Evolutionary conservation across 2,329 filamentous ascomycete genomes (phyloP), one percentile per base, ranked within the genome.

Genomic region (Penicillium freii): DNA sequence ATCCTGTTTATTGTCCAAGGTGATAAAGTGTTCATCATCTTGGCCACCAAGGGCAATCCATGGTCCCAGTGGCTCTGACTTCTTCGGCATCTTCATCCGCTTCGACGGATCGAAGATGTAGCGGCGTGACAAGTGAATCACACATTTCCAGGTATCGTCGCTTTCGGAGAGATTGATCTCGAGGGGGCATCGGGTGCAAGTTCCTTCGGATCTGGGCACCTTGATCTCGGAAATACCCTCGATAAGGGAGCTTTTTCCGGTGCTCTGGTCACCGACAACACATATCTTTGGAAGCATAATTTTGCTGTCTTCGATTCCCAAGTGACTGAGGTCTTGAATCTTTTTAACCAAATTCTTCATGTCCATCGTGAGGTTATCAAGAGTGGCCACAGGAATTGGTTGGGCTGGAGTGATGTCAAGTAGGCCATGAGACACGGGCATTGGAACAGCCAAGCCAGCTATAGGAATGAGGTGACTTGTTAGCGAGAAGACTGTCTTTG

Each of bases 181-280:
- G 0, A 95, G 82, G 0, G 91, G 91, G 57, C 90, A 95, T 0
- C 88, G 78, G 0, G 92, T 96, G 67, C 92, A 96, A 0, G 88
- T 89, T 0, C 87, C 88, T 4, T 84, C 82, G 40, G 82, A 84
- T 1, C 88, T 81, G 0, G 91, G 91, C 0, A 93, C 83, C 21
- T 86, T 86, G 25, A 94, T 87, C 4, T 87, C 88, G 0, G 46
- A 76, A 58, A 89, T 82, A 0, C 84, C 86, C 13, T 86, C 86
- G 51, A 82, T 81, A 0, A 84, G 69, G 0, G 81, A 91, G 0
- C 87, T 91, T 69, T 96, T 96, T 0, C 92, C 92, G 0, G 91
- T 88, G 0, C 85, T 90, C 67, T 96, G 92, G 48, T 96, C 91
- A 0, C 92, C 92, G 0, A 96, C 85, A 0, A 96, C 84, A 6